Percentiles rank a stretch among this genome's conserved stretches.
Evolutionary conservation across 1,139 yeast genomes (phyloP).

Genomic region (Zygosaccharomyces sapae): DNA sequence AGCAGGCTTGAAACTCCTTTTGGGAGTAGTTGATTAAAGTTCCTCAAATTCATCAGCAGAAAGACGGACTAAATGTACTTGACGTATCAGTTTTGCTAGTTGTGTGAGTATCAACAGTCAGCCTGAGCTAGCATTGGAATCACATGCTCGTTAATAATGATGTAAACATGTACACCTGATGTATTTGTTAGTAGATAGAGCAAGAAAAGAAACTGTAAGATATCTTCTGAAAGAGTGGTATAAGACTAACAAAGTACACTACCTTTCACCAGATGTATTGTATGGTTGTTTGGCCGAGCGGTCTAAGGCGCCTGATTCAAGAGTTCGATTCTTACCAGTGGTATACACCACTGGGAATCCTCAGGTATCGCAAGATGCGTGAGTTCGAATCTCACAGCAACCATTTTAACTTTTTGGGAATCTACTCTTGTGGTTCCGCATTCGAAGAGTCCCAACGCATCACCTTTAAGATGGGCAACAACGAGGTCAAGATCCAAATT

Average conservation of each 20-base stretch:
- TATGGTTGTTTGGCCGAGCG: conserved; percentile 34
- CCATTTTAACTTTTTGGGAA: conserved; percentile 18
- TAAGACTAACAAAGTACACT: too few species aligned
- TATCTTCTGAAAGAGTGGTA: too few species aligned
- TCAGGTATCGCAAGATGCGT: conserved; percentile 32
- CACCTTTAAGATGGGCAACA: too few species aligned
- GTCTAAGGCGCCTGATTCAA: conserved; percentile 34
- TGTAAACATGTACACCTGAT: too few species aligned
- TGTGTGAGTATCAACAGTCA: neutral
- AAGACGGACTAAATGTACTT: neutral
- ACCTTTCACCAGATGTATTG: too few species aligned
- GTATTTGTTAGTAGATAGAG: too few species aligned
- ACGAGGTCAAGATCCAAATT: too few species aligned
- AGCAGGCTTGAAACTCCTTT: neutral
- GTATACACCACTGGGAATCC: conserved; percentile 17
- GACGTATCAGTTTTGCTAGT: neutral
- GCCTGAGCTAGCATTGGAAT: neutral
- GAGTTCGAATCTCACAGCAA: conserved; percentile 32
- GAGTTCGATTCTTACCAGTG: conserved; percentile 18
- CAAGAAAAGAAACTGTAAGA: too few species aligned
- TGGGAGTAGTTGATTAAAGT: neutral
- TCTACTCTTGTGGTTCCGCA: too few species aligned
- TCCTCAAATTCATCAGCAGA: neutral
- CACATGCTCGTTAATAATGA: neutral
- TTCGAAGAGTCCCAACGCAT: too few species aligned